Evolutionary conservation across 1,284 basidiomycete genomes (phyloP), one percentile per base, ranked within the genome.

Genomic region (Naganishia albida): DNA sequence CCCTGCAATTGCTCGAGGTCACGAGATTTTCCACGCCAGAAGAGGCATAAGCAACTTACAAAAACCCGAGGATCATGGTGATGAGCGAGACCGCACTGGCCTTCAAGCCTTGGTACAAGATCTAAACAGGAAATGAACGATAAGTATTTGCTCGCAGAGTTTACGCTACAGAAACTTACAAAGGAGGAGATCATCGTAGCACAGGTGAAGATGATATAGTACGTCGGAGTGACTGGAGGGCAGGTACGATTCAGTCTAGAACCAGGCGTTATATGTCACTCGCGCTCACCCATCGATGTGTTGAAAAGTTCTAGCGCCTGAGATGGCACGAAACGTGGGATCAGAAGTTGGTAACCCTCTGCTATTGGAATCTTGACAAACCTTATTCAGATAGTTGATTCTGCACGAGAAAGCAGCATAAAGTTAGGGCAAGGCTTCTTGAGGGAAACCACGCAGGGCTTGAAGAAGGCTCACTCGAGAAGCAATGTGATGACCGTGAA

Each of bases 381-480:
- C 69, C 49, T 94, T 90, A 81, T 98, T 99, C 70, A 98, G 84
- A 80, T 93, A 98, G 80, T 91, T 95, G 75, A 98, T 91, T 78
- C 97, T 78, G 68, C 1, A 25, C 12, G 38, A 50, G 34, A 4
- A 34, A 34, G 10, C n/a, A 16, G 20, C 13, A 20, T 25, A 49
- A 49, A 26, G 25, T 6, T n/a, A n/a, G 54, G 39, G 8, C 4
- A 12, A 53, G 43, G 25, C 18, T 26, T 15, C 26, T 38, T 3
- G 20, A 10, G 7, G 4, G 30, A 10, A 13, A 26, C 15, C 10
- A n/a, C 42, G 6, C 7, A 43, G 2, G 2, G 23, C 10, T 8
- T 13, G 18, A 18, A n/a, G n/a, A 12, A 40, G 56, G 72, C 72
- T 66, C 62, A 70, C 73, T 74, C 77, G 20, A 64, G 69, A 16